Conservation (phyloP, 768 basidiomycete genomes). For the Strobilomyces confusus region DNA sequence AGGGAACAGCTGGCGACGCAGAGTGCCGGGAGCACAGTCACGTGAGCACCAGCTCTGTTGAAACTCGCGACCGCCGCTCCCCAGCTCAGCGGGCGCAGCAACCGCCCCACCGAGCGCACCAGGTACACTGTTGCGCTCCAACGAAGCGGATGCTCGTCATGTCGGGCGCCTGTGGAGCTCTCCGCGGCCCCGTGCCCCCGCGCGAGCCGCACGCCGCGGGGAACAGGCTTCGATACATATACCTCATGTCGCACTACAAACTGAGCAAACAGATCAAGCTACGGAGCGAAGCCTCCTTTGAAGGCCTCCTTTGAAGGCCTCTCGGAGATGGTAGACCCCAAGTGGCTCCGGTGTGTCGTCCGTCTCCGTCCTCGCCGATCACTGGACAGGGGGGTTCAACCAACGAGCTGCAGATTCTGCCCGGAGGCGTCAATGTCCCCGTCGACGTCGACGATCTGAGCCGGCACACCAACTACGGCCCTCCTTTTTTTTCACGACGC, state of each 20-base stretch:
- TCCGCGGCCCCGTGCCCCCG: too few relatives aligned
- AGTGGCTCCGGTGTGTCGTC: constrained; percentile 85
- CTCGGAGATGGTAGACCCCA: constrained; percentile 86
- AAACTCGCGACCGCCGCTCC: too few relatives aligned
- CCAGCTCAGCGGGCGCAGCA: too few relatives aligned
- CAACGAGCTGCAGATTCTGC: constrained; percentile 90
- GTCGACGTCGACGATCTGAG: constrained; percentile 83
- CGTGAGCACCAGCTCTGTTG: too few relatives aligned
- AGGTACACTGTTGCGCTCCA: too few relatives aligned
- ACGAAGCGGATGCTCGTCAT: too few relatives aligned
- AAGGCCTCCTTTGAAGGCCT: too few relatives aligned
- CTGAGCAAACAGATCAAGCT: constrained; percentile 84
- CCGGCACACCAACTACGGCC: constrained; percentile 71
- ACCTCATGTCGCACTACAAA: constrained; percentile 82
- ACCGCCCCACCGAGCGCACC: too few relatives aligned
- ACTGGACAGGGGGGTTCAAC: constrained; percentile 66
- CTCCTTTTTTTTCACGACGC: background rate
- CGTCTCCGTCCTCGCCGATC: constrained; percentile 4
- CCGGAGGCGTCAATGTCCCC: constrained; percentile 84
- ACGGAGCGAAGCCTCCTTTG: constrained; percentile 85
- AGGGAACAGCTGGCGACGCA: too few relatives aligned
- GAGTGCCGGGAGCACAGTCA: too few relatives aligned
- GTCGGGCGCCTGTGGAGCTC: too few relatives aligned
- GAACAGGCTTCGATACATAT: constrained; percentile 87
- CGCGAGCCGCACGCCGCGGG: too few relatives aligned